Conservation (phyloP, 2,329 filamentous ascomycete species). For the Alternaria novae-zelandiae region DNA sequence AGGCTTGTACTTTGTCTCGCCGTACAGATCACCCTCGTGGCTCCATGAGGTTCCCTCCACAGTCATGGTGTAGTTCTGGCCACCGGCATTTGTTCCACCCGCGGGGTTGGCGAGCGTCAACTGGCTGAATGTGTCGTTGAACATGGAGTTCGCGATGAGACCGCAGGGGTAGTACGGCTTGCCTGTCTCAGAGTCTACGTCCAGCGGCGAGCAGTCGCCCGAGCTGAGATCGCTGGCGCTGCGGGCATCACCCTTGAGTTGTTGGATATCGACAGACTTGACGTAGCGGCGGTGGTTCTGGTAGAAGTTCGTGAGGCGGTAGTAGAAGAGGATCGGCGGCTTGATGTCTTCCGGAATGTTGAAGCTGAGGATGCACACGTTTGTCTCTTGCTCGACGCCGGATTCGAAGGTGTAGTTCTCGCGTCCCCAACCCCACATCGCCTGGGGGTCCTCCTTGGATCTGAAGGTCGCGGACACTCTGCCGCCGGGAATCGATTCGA, state of each 20-base stretch:
- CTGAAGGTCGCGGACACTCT: constrained; percentile 76
- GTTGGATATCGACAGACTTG: constrained; percentile 81
- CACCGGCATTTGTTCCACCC: constrained; percentile 37
- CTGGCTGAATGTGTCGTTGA: constrained; percentile 86
- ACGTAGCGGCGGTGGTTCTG: constrained; percentile 98
- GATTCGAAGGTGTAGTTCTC: constrained; percentile 47
- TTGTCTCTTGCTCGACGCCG: constrained; percentile 41
- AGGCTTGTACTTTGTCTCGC: constrained; percentile 68
- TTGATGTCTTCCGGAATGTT: constrained; percentile 78
- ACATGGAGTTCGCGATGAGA: constrained; percentile 93
- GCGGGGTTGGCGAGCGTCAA: constrained; percentile 67
- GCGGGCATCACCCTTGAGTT: constrained; percentile 77
- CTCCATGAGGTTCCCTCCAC: constrained; percentile 83
- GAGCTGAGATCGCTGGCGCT: constrained; percentile 65
- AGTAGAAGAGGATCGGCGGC: constrained; percentile 89
- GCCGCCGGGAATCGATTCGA: constrained; percentile 61
- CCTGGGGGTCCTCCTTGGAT: constrained; percentile 47
- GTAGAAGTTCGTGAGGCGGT: constrained; percentile 96
- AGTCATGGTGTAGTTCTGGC: constrained; percentile 72
- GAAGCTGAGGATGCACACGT: constrained; percentile 76
- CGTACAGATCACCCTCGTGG: constrained; percentile 82
- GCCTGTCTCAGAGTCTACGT: constrained; percentile 37
- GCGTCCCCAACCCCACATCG: constrained; percentile 42
- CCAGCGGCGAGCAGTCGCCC: constrained; percentile 79
- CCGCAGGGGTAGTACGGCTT: constrained; percentile 92